phyloP scores from a whole-genome alignment of 179 eudicot genomes.

The Amaranthus tricolor region DNA sequence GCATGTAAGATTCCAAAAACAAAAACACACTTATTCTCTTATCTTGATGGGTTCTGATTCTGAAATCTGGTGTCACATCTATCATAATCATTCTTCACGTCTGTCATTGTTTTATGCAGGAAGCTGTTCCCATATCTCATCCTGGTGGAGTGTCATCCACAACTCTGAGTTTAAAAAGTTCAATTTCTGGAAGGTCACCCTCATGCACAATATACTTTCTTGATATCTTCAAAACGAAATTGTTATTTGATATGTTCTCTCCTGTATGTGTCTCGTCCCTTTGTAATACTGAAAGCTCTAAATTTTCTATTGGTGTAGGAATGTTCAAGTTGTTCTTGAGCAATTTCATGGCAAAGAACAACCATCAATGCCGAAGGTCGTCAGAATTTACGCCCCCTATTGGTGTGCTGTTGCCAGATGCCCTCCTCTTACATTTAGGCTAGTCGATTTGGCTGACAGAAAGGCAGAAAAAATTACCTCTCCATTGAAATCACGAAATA shows the following conservation, averaged over 20 bases:
- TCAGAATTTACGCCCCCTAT: constrained; percentile 79
- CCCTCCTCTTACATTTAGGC: constrained; percentile 72
- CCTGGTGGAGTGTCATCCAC: constrained; percentile 53
- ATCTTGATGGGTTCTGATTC: constrained; percentile 3
- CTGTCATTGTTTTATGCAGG: constrained; percentile 41
- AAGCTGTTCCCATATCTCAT: constrained; percentile 81
- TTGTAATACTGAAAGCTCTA: not conserved
- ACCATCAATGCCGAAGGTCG: constrained; percentile 52
- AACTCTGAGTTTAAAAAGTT: constrained; percentile 63
- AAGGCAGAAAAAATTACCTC: constrained; percentile 44
- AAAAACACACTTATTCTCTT: not conserved
- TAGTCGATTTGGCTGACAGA: constrained; percentile 43
- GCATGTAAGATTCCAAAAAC: constrained; percentile 49
- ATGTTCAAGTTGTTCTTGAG: constrained; percentile 79
- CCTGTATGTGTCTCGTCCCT: not conserved
- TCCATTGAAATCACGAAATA: constrained; percentile 49
- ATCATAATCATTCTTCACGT: constrained; percentile 4
- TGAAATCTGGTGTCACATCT: not conserved
- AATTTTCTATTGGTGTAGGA: constrained; percentile 46
- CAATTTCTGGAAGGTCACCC: constrained; percentile 79
- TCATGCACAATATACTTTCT: constrained; percentile 5
- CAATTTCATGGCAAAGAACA: constrained; percentile 62
- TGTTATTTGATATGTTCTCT: not conserved
- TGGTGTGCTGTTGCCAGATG: constrained; percentile 86
- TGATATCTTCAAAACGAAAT: constrained; percentile 10